phyloP scores from a whole-genome alignment of 2,329 filamentous ascomycete species.

The Beauveria medogensis region DNA sequence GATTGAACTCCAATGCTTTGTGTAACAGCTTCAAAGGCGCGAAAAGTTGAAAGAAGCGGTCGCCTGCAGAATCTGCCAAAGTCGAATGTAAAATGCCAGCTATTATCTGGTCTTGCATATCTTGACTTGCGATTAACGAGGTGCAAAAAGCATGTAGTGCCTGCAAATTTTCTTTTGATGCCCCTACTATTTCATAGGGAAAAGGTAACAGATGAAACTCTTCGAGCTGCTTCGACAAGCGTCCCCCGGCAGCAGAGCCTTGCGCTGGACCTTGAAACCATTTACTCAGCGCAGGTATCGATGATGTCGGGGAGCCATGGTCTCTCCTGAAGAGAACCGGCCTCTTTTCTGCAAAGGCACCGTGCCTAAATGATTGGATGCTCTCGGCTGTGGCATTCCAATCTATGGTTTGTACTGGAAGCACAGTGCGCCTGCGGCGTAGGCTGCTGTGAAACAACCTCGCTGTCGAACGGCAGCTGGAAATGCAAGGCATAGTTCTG shows the following conservation, averaged over 20 bases:
- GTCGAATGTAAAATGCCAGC: conserved; percentile 23
- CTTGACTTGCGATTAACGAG: conserved; percentile 20
- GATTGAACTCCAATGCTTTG: conserved; percentile 44
- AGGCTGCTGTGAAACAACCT: conserved; percentile 1
- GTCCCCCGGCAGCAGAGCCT: conserved; percentile 35
- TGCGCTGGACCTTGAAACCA: conserved; percentile 36
- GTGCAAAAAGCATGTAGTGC: conserved; percentile 20
- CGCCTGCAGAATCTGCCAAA: conserved; percentile 15
- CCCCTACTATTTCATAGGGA: conserved; percentile 31
- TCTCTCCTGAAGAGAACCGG: conserved; percentile 43
- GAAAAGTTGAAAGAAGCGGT: conserved; percentile 47
- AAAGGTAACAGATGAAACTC: conserved; percentile 24
- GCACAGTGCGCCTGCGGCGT: conserved; percentile 1
- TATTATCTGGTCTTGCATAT: conserved; percentile 23
- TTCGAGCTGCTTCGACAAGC: conserved; percentile 38
- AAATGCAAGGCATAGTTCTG: not conserved
- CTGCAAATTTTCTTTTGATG: conserved; percentile 13
- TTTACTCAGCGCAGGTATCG: conserved; percentile 1
- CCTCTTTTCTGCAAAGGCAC: conserved; percentile 42
- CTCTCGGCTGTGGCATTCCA: conserved; percentile 9
- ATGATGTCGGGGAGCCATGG: conserved; percentile 24
- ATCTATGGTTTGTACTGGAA: not conserved
- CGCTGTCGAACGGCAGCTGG: not conserved
- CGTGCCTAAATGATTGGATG: conserved; percentile 41
- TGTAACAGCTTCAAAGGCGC: conserved; percentile 59